Conservation (phyloP, 352 stramenopile species). For the Globisporangium okanoganense region DNA sequence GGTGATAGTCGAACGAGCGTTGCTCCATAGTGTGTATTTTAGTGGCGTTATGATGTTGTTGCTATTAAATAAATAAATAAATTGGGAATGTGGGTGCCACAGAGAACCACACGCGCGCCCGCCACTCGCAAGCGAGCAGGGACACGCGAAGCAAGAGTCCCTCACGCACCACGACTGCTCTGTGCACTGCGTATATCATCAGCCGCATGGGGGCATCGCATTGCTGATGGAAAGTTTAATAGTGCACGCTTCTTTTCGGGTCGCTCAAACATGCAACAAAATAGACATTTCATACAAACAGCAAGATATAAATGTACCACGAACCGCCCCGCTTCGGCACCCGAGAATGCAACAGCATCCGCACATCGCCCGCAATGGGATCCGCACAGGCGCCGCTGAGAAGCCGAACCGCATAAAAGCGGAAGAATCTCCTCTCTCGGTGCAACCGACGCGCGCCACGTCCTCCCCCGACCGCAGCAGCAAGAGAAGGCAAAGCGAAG, state of each 20-base stretch:
- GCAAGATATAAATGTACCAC: slow-evolving; percentile 25
- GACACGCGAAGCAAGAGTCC: slow-evolving; percentile 16
- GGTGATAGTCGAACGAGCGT: not conserved
- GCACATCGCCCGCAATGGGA: slow-evolving; percentile 41
- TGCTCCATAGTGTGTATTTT: not conserved
- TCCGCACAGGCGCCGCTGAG: slow-evolving; percentile 31
- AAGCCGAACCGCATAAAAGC: slow-evolving; percentile 16
- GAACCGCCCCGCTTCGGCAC: slow-evolving; percentile 28
- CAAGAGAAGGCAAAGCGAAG: not conserved
- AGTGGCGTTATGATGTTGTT: not conserved
- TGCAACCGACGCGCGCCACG: slow-evolving; percentile 5
- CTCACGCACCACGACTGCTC: slow-evolving; percentile 41
- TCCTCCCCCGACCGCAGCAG: not conserved
- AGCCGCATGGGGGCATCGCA: slow-evolving; percentile 34
- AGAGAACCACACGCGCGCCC: slow-evolving; percentile 18
- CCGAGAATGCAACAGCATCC: slow-evolving; percentile 38
- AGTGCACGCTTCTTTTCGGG: slow-evolving; percentile 35
- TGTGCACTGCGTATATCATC: slow-evolving; percentile 86
- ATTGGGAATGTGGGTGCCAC: slow-evolving; percentile 34
- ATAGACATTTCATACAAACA: slow-evolving; percentile 3
- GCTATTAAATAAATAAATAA: not conserved
- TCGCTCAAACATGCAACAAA: not conserved
- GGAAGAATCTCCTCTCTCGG: slow-evolving; percentile 24
- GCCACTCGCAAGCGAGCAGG: slow-evolving; percentile 8
- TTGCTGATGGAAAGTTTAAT: slow-evolving; percentile 70